These are phyloP conservation scores for Lasiosphaeris hirsuta DNA, from an alignment of 495 filamentous ascomycete species.

Conservation along the genomic window DNA sequence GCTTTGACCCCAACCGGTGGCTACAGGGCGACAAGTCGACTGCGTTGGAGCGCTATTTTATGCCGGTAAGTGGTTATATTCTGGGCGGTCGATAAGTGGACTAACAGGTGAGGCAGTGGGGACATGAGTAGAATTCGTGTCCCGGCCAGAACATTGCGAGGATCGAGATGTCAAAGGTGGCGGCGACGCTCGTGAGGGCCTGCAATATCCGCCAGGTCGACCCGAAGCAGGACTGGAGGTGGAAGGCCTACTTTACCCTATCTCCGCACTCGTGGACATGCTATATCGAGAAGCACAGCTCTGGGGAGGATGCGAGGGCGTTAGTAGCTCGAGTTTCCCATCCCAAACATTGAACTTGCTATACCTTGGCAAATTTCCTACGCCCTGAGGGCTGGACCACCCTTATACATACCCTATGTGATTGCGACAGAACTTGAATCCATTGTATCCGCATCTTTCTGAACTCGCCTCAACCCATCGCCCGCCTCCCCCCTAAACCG, in stretches of 20 bases:
- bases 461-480: too few relatives aligned
- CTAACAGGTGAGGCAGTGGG: constrained; percentile 32
- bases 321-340: too few relatives aligned
- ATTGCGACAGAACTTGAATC: too few relatives aligned
- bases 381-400: too few relatives aligned
- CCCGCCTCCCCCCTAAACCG: too few relatives aligned
- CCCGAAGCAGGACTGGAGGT: constrained; percentile 42
- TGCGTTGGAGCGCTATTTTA: constrained; percentile 34
- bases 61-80: constrained; percentile 26
- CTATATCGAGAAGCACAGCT: constrained; percentile 8
- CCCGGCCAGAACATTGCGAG: constrained; percentile 45
- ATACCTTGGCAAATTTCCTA: too few relatives aligned
- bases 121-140: constrained; percentile 42
- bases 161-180: constrained; percentile 46
- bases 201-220: constrained; percentile 44
- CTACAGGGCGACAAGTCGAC: constrained; percentile 25
- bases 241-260: constrained; percentile 35
- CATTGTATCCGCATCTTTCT: too few relatives aligned
- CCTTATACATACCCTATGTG: too few relatives aligned
- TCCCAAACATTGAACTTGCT: too few relatives aligned
- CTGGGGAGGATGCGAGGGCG: too few relatives aligned
- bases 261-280: constrained; percentile 43
- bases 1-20: constrained; percentile 46
- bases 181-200: constrained; percentile 42
- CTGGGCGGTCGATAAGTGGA: neutral